Evolutionary conservation across 2,329 filamentous ascomycete species (phyloP).

Genomic region (Paecilomyces sp.): DNA sequence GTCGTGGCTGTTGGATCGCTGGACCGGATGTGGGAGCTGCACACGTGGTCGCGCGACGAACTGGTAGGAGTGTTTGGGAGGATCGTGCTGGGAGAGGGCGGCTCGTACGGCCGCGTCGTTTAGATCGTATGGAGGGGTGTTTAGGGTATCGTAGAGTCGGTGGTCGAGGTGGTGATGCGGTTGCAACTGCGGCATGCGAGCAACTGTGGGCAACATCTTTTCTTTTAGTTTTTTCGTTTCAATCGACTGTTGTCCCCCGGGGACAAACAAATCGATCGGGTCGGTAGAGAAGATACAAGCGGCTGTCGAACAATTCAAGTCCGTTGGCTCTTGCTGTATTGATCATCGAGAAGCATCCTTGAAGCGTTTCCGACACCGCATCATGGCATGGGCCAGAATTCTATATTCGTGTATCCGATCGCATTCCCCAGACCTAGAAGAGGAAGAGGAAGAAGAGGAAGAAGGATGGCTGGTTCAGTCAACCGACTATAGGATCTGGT

Average conservation of each 20-base stretch:
- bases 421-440: neutral
- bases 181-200: slow-evolving; percentile 35
- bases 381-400: slow-evolving; percentile 21
- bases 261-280: neutral
- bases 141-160: slow-evolving; percentile 19
- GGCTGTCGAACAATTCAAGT: slow-evolving; percentile 9
- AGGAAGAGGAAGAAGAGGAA: too few relatives aligned
- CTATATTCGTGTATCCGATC: neutral
- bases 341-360: slow-evolving; percentile 33
- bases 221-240: slow-evolving; percentile 3
- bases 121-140: slow-evolving; percentile 24
- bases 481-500: neutral
- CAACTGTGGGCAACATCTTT: slow-evolving; percentile 45
- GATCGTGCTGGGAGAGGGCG: slow-evolving; percentile 17
- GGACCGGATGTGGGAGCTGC: slow-evolving; percentile 33
- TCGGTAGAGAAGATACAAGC: neutral
- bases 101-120: slow-evolving; percentile 17
- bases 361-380: slow-evolving; percentile 39
- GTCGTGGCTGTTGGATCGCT: slow-evolving; percentile 26
- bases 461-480: neutral
- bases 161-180: slow-evolving; percentile 32
- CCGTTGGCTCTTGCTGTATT: slow-evolving; percentile 17
- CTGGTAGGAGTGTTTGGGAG: slow-evolving; percentile 18
- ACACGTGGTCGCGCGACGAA: slow-evolving; percentile 23
- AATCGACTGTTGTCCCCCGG: slow-evolving; percentile 10